Percentiles rank a stretch among this genome's conserved stretches.
phyloP scores from a whole-genome alignment of 2,329 filamentous ascomycete species.

The Diaporthe helianthi region DNA sequence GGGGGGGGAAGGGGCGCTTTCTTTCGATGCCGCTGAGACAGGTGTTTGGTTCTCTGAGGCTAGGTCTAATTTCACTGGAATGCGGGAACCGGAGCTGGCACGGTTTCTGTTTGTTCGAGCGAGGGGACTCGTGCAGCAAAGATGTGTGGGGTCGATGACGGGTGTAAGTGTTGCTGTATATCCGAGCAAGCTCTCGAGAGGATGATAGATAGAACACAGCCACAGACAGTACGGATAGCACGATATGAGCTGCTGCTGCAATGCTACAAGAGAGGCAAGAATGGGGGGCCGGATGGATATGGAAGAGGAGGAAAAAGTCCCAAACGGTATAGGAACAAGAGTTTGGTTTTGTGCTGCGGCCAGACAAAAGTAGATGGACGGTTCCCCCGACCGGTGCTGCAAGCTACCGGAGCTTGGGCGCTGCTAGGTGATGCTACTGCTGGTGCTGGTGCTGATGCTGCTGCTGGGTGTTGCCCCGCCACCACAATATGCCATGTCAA shows the following conservation, averaged over 20 bases:
- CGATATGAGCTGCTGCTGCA: background rate
- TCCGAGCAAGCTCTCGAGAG: background rate
- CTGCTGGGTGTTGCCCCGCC: conserved; percentile 27
- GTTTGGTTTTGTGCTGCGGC: background rate
- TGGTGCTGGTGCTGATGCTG: background rate
- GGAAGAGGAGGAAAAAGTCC: background rate
- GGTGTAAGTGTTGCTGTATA: background rate
- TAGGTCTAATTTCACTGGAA: background rate
- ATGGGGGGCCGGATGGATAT: background rate
- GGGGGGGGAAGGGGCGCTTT: too few species aligned
- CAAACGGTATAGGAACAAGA: background rate
- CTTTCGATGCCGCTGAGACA: conserved; percentile 5
- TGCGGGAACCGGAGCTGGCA: background rate
- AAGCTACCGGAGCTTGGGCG: background rate
- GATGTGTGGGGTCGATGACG: conserved; percentile 6
- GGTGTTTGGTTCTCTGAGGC: background rate
- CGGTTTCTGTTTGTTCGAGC: conserved; percentile 3
- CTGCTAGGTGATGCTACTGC: background rate
- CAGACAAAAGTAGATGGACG: background rate
- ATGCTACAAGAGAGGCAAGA: too few species aligned
- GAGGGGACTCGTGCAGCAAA: background rate
- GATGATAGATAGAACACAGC: background rate
- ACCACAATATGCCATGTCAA: conserved; percentile 24
- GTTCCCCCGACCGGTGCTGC: background rate
- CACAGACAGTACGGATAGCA: background rate